Conservation (phyloP, 345 rosid species). For the Leavenworthia alabamica region DNA sequence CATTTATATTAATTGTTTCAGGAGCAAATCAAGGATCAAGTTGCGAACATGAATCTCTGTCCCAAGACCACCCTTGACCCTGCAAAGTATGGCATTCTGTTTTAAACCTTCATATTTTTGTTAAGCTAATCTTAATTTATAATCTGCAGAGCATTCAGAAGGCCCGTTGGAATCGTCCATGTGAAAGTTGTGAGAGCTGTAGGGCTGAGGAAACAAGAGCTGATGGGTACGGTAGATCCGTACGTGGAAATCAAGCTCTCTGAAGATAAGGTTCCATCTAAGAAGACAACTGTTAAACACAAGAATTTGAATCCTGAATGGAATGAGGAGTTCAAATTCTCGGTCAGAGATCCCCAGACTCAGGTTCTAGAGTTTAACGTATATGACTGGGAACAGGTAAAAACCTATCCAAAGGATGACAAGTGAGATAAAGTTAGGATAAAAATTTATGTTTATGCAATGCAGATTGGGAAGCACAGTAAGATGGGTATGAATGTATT, state of each 20-base stretch:
- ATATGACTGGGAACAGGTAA: slow-evolving; percentile 98
- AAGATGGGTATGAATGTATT: slow-evolving; percentile 83
- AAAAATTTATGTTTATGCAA: neutral
- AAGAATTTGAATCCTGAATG: slow-evolving; percentile 94
- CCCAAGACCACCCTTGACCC: slow-evolving; percentile 84
- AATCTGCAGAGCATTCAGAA: slow-evolving; percentile 63
- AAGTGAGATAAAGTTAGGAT: neutral
- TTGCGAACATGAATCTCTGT: slow-evolving; percentile 93
- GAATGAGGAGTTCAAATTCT: slow-evolving; percentile 74
- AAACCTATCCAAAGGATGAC: no score
- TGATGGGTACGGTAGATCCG: slow-evolving; percentile 92
- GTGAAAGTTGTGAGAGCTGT: slow-evolving; percentile 73
- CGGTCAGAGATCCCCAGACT: slow-evolving; percentile 71
- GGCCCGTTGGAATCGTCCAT: slow-evolving; percentile 80
- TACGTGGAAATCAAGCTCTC: slow-evolving; percentile 83
- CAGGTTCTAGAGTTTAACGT: slow-evolving; percentile 64
- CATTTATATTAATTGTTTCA: slow-evolving; percentile 37
- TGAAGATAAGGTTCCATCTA: slow-evolving; percentile 72
- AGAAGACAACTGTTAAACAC: slow-evolving; percentile 88
- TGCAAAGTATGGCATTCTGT: slow-evolving; percentile 46
- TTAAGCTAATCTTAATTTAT: slow-evolving; percentile 17
- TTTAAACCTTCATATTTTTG: neutral
- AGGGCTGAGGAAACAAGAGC: slow-evolving; percentile 79
- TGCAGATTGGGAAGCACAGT: slow-evolving; percentile 79
- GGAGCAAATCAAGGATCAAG: slow-evolving; percentile 95